Conservation (phyloP, 1,139 yeast species). For the Hanseniaspora sp. region DNA sequence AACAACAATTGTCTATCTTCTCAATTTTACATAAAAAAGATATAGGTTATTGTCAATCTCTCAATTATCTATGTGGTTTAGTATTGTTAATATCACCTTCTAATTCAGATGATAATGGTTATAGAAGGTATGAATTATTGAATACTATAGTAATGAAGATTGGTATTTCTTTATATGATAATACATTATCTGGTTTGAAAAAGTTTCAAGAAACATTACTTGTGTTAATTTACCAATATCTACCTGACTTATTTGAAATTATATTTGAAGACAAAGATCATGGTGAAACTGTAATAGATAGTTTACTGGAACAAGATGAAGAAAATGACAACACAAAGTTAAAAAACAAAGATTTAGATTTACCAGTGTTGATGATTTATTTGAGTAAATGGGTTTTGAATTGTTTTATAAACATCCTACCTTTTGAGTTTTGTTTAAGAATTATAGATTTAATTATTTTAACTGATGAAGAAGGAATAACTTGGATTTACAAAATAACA, state of each 20-base stretch:
- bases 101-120: neutral
- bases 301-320: conserved; percentile 1
- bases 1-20: conserved; percentile 75
- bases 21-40: conserved; percentile 69
- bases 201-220: conserved; percentile 90
- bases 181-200: conserved; percentile 84
- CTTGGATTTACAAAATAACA: conserved; percentile 16
- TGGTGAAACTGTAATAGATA: conserved; percentile 6
- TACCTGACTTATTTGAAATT: conserved; percentile 46
- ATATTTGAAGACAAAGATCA: conserved; percentile 40
- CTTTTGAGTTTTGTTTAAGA: conserved; percentile 13
- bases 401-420: conserved; percentile 13
- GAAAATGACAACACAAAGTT: neutral
- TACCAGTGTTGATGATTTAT: conserved; percentile 14
- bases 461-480: conserved; percentile 18
- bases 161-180: conserved; percentile 84
- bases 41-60: conserved; percentile 90
- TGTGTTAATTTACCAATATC: conserved; percentile 71
- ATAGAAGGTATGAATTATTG: neutral
- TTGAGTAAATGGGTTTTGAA: conserved; percentile 15
- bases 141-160: conserved; percentile 54
- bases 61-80: conserved; percentile 83
- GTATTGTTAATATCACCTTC: conserved; percentile 45
- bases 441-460: conserved; percentile 15
- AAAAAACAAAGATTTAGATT: neutral